phyloP scores from a whole-genome alignment of 139 green algal species.

The Eudorina sp. region DNA sequence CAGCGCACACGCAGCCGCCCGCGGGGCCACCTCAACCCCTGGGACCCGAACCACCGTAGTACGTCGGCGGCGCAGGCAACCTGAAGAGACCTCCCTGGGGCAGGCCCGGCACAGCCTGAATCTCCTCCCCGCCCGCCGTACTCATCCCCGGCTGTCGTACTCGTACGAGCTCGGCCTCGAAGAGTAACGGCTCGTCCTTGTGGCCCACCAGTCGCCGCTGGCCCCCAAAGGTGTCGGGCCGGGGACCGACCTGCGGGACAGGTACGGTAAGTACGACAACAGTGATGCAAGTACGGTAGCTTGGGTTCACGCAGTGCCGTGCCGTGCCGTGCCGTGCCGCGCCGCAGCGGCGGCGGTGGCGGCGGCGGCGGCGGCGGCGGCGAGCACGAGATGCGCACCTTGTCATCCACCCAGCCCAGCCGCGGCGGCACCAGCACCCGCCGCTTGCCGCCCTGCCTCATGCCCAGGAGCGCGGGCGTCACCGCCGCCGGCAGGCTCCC shows the following conservation, averaged over 20 bases:
- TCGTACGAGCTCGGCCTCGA: conserved; percentile 68
- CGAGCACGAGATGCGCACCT: too few species aligned
- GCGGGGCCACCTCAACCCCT: too few species aligned
- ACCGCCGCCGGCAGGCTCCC: conserved; percentile 67
- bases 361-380: too few species aligned
- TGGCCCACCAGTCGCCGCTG: conserved; percentile 67
- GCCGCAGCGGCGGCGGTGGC: too few species aligned
- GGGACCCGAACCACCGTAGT: too few species aligned
- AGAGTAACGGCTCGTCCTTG: conserved; percentile 74
- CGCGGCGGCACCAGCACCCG: conserved; percentile 73
- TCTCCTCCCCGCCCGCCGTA: neutral
- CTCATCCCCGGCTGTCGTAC: neutral
- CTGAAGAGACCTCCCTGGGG: conserved; percentile 9
- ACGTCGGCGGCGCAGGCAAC: conserved; percentile 49
- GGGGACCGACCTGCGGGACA: conserved; percentile 54
- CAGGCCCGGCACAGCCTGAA: neutral
- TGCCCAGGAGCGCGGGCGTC: conserved; percentile 68
- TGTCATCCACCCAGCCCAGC: conserved; percentile 67
- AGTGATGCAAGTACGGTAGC: too few species aligned
- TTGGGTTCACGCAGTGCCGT: too few species aligned
- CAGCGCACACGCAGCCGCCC: too few species aligned
- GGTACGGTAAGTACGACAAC: too few species aligned
- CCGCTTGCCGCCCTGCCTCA: conserved; percentile 71
- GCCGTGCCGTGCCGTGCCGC: too few species aligned
- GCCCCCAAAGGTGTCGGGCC: conserved; percentile 70